A percentile compares a stretch with the other conserved stretches of the same genome.
Evolutionary conservation across 768 basidiomycete species (phyloP).

Genomic region (Lactifluus hygrophoroides): DNA sequence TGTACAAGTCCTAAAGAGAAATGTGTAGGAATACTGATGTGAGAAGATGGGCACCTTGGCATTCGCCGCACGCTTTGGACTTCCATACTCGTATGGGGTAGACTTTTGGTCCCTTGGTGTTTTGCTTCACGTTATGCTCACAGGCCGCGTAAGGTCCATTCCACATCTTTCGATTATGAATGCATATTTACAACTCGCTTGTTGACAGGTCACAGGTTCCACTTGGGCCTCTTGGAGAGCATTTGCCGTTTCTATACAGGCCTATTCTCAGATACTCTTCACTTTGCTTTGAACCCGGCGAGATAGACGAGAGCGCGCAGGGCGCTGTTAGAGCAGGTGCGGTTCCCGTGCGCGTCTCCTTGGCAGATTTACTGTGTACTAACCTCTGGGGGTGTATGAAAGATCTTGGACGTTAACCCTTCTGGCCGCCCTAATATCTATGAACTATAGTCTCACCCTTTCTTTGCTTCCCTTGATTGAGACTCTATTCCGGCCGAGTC

Average conservation of each 20-base stretch:
- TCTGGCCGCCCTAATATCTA: conserved; percentile 10
- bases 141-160: conserved; percentile 16
- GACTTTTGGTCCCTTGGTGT: conserved; percentile 21
- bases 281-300: conserved; percentile 9
- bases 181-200: neutral
- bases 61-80: conserved; percentile 13
- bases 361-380: neutral
- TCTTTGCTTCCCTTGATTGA: conserved; percentile 19
- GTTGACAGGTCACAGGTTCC: conserved; percentile 16
- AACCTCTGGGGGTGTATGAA: neutral
- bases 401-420: conserved; percentile 14
- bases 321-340: conserved; percentile 10
- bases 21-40: too few relatives aligned
- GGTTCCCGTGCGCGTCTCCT: too few relatives aligned
- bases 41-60: conserved; percentile 16
- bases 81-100: conserved; percentile 19
- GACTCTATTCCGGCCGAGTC: neutral
- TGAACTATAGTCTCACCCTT: conserved; percentile 15
- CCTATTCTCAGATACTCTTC: neutral
- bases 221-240: conserved; percentile 17
- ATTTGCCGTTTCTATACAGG: neutral
- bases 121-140: conserved; percentile 19
- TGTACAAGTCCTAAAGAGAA: too few relatives aligned
- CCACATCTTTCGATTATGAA: too few relatives aligned
- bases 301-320: conserved; percentile 17